Conservation (phyloP, 2,329 filamentous ascomycete species). For the Fusarium abutilonis region DNA sequence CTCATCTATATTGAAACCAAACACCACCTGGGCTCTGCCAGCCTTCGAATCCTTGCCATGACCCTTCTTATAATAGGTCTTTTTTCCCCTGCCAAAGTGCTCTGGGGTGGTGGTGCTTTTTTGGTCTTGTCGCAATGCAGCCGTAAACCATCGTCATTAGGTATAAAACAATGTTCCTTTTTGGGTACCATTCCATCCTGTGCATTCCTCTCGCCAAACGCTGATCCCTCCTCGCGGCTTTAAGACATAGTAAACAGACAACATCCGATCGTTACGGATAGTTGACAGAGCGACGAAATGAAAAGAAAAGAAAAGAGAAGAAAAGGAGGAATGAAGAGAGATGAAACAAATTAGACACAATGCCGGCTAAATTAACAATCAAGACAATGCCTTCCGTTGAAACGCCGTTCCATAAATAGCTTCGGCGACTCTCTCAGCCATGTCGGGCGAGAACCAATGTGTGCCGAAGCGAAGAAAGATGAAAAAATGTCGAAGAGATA, state of each 20-base stretch:
- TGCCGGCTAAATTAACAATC: constrained; percentile 41
- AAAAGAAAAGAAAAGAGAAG: constrained; percentile 18
- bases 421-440: constrained; percentile 29
- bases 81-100: constrained; percentile 10
- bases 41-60: constrained; percentile 18
- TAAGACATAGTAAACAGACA: constrained; percentile 35
- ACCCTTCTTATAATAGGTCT: constrained; percentile 12
- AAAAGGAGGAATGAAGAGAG: constrained; percentile 25
- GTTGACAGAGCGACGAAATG: constrained; percentile 18
- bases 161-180: constrained; percentile 43
- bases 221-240: constrained; percentile 34
- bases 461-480: constrained; percentile 23
- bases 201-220: constrained; percentile 38
- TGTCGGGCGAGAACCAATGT: constrained; percentile 22
- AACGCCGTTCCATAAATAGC: constrained; percentile 45
- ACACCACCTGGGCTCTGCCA: constrained; percentile 30
- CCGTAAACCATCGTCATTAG: constrained; percentile 47
- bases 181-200: constrained; percentile 38
- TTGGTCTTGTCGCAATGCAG: constrained; percentile 44
- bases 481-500: constrained; percentile 9
- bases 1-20: constrained; percentile 38
- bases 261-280: constrained; percentile 14
- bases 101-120: constrained; percentile 34
- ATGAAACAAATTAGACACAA: constrained; percentile 31
- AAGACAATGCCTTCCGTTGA: constrained; percentile 40